A percentile compares a stretch with the other conserved stretches of the same genome.
Evolutionary conservation across 163 green algal genomes (phyloP).

Genomic region (Trebouxia gelatinosa): DNA sequence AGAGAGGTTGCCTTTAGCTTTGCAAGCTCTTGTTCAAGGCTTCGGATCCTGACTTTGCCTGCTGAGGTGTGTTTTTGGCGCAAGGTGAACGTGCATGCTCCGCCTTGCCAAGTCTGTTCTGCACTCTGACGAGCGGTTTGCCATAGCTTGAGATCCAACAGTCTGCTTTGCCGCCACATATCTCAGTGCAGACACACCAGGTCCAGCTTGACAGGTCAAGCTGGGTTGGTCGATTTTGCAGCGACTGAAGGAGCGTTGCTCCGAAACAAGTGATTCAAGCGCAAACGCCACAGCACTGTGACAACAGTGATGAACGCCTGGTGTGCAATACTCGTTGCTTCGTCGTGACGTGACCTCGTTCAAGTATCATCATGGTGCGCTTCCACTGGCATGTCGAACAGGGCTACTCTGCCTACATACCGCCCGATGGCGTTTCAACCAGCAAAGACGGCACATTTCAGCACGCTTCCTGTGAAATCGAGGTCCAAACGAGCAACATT

Average conservation of each 20-base stretch:
- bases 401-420: constrained; percentile 49
- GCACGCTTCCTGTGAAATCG: constrained; percentile 53
- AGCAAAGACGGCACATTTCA: constrained; percentile 45
- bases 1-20: neutral
- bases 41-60: neutral
- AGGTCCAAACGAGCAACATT: constrained; percentile 40
- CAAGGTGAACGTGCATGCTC: neutral
- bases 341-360: too few relatives aligned
- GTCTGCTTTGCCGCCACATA: constrained; percentile 17
- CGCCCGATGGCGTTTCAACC: constrained; percentile 40
- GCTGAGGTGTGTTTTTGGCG: neutral
- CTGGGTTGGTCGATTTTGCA: too few relatives aligned
- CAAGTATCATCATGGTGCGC: constrained; percentile 48
- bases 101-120: neutral
- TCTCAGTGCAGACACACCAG: neutral
- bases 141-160: constrained; percentile 11
- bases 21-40: neutral
- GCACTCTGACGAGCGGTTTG: neutral
- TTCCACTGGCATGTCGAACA: constrained; percentile 72
- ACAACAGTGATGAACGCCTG: too few relatives aligned
- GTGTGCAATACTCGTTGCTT: too few relatives aligned
- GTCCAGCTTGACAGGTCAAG: neutral
- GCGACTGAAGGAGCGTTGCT: neutral
- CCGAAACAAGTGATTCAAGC: constrained; percentile 4
- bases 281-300: neutral